phyloP scores from a whole-genome alignment of 208 protist species.

The Cochliopodium minus region DNA sequence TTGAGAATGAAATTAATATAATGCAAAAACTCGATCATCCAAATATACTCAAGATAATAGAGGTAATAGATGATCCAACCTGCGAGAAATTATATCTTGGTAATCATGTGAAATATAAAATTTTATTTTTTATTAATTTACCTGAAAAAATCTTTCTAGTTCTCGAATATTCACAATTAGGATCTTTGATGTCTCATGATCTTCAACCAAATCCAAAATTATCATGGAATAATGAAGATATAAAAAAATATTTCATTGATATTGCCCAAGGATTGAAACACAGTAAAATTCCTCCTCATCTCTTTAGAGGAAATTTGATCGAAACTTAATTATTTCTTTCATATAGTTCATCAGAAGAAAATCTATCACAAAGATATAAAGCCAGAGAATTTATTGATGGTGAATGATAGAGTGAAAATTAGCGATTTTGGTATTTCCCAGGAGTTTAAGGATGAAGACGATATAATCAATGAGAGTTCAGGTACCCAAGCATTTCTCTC shows the following conservation, averaged over 20 bases:
- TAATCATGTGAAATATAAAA: constrained; percentile 84
- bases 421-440: constrained; percentile 38
- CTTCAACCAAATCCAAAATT: not conserved
- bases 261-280: constrained; percentile 30
- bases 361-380: constrained; percentile 43
- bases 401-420: constrained; percentile 22
- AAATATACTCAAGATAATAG: constrained; percentile 73
- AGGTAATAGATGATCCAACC: constrained; percentile 78
- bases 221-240: constrained; percentile 18
- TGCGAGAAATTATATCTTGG: constrained; percentile 64
- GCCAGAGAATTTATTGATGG: constrained; percentile 40
- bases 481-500: constrained; percentile 55
- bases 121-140: no score
- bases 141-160: constrained; percentile 45
- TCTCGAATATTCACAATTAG: constrained; percentile 44
- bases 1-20: constrained; percentile 74
- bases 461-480: constrained; percentile 21
- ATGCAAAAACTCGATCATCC: constrained; percentile 82
- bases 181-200: constrained; percentile 46
- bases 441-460: constrained; percentile 23
- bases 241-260: constrained; percentile 19
- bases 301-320: not conserved
- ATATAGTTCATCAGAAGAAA: constrained; percentile 16
- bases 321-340: not conserved
- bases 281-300: not conserved